Percentiles rank a stretch among this genome's conserved stretches.
Evolutionary conservation across 495 filamentous ascomycete species (phyloP).

Genomic region (Penicillium fimorum): DNA sequence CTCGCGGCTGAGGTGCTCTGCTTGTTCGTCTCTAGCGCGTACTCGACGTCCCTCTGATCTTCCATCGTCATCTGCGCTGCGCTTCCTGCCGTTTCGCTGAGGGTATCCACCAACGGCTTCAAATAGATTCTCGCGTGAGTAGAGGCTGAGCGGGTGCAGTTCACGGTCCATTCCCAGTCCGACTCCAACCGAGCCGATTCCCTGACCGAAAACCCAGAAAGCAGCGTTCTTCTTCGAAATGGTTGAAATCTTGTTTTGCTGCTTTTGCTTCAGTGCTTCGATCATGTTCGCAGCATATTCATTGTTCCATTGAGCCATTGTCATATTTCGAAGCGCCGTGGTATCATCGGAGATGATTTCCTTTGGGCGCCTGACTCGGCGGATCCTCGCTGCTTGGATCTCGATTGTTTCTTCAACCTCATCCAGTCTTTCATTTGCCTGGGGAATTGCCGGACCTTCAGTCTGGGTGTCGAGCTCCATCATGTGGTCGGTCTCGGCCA

Average conservation of each 20-base stretch:
- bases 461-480: slow-evolving; percentile 24
- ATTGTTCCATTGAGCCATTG: slow-evolving; percentile 57
- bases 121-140: slow-evolving; percentile 55
- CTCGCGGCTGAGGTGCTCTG: slow-evolving; percentile 40
- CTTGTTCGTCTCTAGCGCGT: slow-evolving; percentile 36
- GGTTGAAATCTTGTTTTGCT: slow-evolving; percentile 33
- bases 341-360: slow-evolving; percentile 31
- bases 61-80: slow-evolving; percentile 34
- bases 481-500: slow-evolving; percentile 12
- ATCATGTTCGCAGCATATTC: slow-evolving; percentile 59
- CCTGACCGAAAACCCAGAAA: slow-evolving; percentile 51
- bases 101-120: slow-evolving; percentile 39
- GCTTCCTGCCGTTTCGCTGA: slow-evolving; percentile 37
- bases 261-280: slow-evolving; percentile 42
- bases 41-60: slow-evolving; percentile 41
- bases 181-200: slow-evolving; percentile 56
- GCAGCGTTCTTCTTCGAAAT: slow-evolving; percentile 57
- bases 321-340: slow-evolving; percentile 47
- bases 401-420: slow-evolving; percentile 2
- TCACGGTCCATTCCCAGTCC: slow-evolving; percentile 42
- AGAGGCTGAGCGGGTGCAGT: slow-evolving; percentile 48
- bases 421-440: not conserved
- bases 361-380: slow-evolving; percentile 30
- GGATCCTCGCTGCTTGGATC: not conserved
- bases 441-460: not conserved